phyloP scores from a whole-genome alignment of 345 rosid genomes.

The Ceriops decandra region DNA sequence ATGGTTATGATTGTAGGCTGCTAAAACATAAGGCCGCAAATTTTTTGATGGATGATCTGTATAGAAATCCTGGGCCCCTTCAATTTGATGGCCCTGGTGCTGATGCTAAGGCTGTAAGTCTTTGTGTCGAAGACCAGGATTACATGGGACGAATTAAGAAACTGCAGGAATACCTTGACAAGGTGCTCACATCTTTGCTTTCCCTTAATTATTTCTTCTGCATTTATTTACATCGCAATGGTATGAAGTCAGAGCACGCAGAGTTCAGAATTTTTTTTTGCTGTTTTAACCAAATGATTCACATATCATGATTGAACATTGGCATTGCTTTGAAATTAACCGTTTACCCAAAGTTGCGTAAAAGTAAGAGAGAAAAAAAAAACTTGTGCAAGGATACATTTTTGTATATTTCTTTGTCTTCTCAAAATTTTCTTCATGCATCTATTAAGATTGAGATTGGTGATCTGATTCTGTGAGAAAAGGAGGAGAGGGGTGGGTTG shows the following conservation, averaged over 20 bases:
- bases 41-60: conserved; percentile 81
- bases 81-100: conserved; percentile 97
- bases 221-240: background rate
- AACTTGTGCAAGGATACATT: background rate
- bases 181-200: conserved; percentile 37
- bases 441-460: background rate
- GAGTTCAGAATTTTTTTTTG: too few relatives aligned
- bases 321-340: background rate
- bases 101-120: conserved; percentile 75
- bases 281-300: background rate
- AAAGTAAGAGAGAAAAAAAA: background rate
- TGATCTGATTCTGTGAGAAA: background rate
- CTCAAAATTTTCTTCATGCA: background rate
- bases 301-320: background rate
- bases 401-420: background rate
- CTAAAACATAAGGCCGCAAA: conserved; percentile 65
- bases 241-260: too few relatives aligned
- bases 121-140: conserved; percentile 96
- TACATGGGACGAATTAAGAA: conserved; percentile 99
- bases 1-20: conserved; percentile 47
- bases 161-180: conserved; percentile 81
- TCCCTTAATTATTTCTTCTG: background rate
- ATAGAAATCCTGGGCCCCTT: conserved; percentile 97
- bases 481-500: too few relatives aligned
- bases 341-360: background rate